These are phyloP conservation scores for Carex littledalei DNA, from an alignment of 176 grass and related monocot genomes.

Conservation along the genomic window DNA sequence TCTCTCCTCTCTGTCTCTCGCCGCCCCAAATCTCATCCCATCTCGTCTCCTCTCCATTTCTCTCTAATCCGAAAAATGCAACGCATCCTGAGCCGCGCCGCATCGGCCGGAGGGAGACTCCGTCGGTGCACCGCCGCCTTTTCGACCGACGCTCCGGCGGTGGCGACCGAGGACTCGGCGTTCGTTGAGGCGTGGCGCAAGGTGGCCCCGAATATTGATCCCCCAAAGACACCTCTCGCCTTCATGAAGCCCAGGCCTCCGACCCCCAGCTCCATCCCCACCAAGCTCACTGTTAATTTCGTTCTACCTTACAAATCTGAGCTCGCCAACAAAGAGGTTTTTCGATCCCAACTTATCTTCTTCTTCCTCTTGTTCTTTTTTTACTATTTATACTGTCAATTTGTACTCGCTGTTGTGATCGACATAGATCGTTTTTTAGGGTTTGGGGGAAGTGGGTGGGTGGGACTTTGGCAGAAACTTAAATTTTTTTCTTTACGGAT, in stretches of 20 bases:
- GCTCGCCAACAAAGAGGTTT: conserved; percentile 89
- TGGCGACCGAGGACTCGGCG: conserved; percentile 38
- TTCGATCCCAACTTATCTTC: neutral
- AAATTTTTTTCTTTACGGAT: neutral
- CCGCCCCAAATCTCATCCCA: conserved; percentile 8
- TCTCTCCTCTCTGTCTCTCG: conserved; percentile 13
- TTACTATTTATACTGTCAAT: neutral
- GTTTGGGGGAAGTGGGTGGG: neutral
- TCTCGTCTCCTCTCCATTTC: neutral
- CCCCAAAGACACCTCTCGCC: conserved; percentile 52
- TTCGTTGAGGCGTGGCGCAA: conserved; percentile 75
- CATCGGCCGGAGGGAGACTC: conserved; percentile 24
- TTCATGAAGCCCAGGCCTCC: conserved; percentile 77
- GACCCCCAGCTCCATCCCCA: conserved; percentile 49
- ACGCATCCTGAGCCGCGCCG: conserved; percentile 25
- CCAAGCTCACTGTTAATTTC: conserved; percentile 89
- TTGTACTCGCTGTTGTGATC: neutral
- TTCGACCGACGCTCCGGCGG: conserved; percentile 41
- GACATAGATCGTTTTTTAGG: neutral
- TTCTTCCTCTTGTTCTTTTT: neutral
- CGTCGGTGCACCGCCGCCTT: conserved; percentile 26
- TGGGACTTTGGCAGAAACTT: neutral
- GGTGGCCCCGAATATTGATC: conserved; percentile 57
- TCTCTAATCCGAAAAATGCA: conserved; percentile 9
- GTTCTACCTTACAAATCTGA: conserved; percentile 90